Evolutionary conservation across 2,329 filamentous ascomycete species (phyloP).

Genomic region (Colletotrichum chlorophyti): DNA sequence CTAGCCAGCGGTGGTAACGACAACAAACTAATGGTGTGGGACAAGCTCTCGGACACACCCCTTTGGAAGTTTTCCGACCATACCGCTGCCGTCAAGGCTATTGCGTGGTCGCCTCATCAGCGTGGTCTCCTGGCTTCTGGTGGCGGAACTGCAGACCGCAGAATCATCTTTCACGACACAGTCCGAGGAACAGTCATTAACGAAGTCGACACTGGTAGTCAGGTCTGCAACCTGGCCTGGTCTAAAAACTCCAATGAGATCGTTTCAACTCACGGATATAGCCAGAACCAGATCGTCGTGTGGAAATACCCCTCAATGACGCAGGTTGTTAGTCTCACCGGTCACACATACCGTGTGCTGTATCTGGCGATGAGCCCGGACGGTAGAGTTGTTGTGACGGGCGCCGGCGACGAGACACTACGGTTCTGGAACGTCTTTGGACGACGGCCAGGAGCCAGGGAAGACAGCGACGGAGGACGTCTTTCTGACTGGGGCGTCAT

Average conservation of each 20-base stretch:
- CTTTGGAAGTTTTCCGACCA: conserved; percentile 95
- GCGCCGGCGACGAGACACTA: conserved; percentile 93
- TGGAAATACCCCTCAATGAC: conserved; percentile 99
- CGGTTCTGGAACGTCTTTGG: conserved; percentile 98
- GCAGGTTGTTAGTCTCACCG: conserved; percentile 92
- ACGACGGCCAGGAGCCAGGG: conserved; percentile 74
- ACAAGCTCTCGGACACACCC: conserved; percentile 90
- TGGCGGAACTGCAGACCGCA: conserved; percentile 92
- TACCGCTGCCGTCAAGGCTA: conserved; percentile 95
- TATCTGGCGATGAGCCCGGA: conserved; percentile 98
- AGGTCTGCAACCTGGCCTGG: conserved; percentile 99
- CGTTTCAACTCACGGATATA: conserved; percentile 95
- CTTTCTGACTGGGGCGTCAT: conserved; percentile 86
- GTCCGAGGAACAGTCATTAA: conserved; percentile 80
- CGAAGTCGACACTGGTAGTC: conserved; percentile 94
- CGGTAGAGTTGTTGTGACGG: conserved; percentile 91
- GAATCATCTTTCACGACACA: conserved; percentile 98
- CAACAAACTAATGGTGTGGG: conserved; percentile 99
- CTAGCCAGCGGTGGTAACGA: conserved; percentile 96
- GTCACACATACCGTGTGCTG: conserved; percentile 94
- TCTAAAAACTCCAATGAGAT: conserved; percentile 98
- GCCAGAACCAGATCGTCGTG: conserved; percentile 97
- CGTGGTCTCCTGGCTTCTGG: conserved; percentile 93
- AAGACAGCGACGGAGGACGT: conserved; percentile 70
- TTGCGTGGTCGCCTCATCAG: conserved; percentile 97